phyloP scores from a whole-genome alignment of 805 yeast genomes.

The Kuraishia piskuri region DNA sequence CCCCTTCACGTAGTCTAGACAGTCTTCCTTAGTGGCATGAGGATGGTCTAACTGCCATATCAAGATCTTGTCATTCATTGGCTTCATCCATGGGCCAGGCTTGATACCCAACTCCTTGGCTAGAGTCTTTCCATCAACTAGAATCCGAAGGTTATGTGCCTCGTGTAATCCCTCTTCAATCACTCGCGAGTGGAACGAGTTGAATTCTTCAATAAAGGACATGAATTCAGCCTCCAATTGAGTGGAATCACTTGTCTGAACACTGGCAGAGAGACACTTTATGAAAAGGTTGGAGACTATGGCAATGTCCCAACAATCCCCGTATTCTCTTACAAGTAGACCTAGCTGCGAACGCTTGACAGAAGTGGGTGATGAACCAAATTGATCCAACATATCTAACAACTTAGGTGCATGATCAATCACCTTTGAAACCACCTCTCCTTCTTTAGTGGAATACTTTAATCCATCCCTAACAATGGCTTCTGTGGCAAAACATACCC shows the following conservation, averaged over 20 bases:
- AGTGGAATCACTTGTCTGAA: background rate
- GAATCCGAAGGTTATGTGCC: slow-evolving; percentile 47
- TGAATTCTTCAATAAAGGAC: slow-evolving; percentile 20
- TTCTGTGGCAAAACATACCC: slow-evolving; percentile 31
- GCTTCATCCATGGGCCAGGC: slow-evolving; percentile 85
- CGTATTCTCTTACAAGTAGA: slow-evolving; percentile 42
- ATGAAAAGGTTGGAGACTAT: slow-evolving; percentile 14
- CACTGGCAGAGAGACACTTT: slow-evolving; percentile 11
- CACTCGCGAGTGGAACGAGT: slow-evolving; percentile 24
- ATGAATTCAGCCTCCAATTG: slow-evolving; percentile 7
- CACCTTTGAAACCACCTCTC: slow-evolving; percentile 39
- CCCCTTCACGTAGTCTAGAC: background rate
- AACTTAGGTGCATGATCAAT: slow-evolving; percentile 24
- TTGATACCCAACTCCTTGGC: slow-evolving; percentile 40
- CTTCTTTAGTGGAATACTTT: slow-evolving; percentile 50
- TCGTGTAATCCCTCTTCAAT: slow-evolving; percentile 25
- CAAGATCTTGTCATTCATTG: slow-evolving; percentile 44
- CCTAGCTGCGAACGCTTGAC: slow-evolving; percentile 54
- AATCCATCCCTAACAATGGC: slow-evolving; percentile 60
- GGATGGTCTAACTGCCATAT: slow-evolving; percentile 80
- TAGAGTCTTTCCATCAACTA: slow-evolving; percentile 71
- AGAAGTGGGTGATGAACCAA: slow-evolving; percentile 11
- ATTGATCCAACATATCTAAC: slow-evolving; percentile 15
- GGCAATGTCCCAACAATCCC: slow-evolving; percentile 37
- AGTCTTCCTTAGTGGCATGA: slow-evolving; percentile 9